Evolutionary conservation across 345 rosid genomes (phyloP).

Genomic region (Cardamine resedifolia): DNA sequence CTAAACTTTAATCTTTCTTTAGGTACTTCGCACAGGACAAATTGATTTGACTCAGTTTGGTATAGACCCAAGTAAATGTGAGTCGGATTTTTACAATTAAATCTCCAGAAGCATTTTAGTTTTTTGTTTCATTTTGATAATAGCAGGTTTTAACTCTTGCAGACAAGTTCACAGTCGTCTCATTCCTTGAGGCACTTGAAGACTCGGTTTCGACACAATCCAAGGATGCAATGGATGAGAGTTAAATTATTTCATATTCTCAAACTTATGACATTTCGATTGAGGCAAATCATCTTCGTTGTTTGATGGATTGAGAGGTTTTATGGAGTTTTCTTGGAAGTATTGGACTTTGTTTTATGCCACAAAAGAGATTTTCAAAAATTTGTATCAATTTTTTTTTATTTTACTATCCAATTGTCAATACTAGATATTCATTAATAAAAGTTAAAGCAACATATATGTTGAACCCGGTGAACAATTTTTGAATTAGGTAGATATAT

Average conservation of each 20-base stretch:
- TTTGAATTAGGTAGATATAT: no score
- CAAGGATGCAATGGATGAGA: conserved; percentile 37
- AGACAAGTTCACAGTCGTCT: conserved; percentile 82
- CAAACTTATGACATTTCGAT: not conserved
- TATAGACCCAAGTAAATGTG: conserved; percentile 86
- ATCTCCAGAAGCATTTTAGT: not conserved
- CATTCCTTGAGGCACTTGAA: conserved; percentile 97
- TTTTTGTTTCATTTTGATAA: not conserved
- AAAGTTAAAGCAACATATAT: no score
- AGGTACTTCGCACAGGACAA: conserved; percentile 98
- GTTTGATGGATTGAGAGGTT: not conserved
- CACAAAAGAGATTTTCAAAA: not conserved
- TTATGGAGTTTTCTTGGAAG: conserved; percentile 2
- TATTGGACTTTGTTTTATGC: not conserved
- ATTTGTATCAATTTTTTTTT: not conserved
- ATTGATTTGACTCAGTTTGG: conserved; percentile 94
- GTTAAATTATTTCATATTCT: conserved; percentile 3
- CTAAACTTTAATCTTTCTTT: conserved; percentile 14
- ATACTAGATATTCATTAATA: no score
- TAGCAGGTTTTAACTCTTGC: conserved; percentile 33
- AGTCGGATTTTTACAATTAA: conserved; percentile 29
- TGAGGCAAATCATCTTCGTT: not conserved
- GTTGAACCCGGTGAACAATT: not conserved
- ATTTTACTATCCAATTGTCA: not conserved
- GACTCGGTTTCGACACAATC: conserved; percentile 59